Evolutionary conservation across 2,329 filamentous ascomycete genomes (phyloP).

Genomic region (Lachnellula hyalina): DNA sequence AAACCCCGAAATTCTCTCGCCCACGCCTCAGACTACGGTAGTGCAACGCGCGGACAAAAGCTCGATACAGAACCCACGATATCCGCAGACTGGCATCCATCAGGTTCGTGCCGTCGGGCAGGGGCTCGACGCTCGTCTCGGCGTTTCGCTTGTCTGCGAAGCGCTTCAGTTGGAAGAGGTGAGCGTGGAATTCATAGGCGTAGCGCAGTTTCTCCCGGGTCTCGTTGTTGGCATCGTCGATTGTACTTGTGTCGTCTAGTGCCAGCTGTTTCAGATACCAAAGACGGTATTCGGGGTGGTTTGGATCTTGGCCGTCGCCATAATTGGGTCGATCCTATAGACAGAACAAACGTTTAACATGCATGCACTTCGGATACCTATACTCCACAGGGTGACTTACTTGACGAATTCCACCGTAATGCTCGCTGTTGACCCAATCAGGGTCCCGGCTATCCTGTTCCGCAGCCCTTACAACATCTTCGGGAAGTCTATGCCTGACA

Average conservation of each 20-base stretch:
- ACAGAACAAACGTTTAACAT: background rate
- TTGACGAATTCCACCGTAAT: background rate
- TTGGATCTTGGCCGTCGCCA: background rate
- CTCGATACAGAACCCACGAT: conserved; percentile 13
- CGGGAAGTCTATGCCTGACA: too few species aligned
- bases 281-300: background rate
- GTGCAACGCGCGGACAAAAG: conserved; percentile 14
- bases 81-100: background rate
- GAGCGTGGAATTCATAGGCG: too few species aligned
- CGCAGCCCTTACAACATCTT: too few species aligned
- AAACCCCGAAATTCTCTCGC: background rate
- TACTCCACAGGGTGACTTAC: background rate
- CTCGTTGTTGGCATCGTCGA: background rate
- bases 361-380: background rate
- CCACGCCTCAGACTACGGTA: conserved; percentile 9
- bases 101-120: conserved; percentile 5
- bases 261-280: background rate
- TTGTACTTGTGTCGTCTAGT: background rate
- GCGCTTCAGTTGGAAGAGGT: background rate
- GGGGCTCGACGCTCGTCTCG: background rate
- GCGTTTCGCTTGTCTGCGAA: conserved; percentile 1
- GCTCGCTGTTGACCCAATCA: background rate
- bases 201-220: too few species aligned
- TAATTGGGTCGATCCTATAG: background rate
- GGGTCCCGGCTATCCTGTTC: too few species aligned